A percentile compares a stretch with the other conserved stretches of the same genome.
These are phyloP conservation scores for Ogataea parapolymorpha DNA, from an alignment of 805 yeast species.

Conservation along the genomic window DNA sequence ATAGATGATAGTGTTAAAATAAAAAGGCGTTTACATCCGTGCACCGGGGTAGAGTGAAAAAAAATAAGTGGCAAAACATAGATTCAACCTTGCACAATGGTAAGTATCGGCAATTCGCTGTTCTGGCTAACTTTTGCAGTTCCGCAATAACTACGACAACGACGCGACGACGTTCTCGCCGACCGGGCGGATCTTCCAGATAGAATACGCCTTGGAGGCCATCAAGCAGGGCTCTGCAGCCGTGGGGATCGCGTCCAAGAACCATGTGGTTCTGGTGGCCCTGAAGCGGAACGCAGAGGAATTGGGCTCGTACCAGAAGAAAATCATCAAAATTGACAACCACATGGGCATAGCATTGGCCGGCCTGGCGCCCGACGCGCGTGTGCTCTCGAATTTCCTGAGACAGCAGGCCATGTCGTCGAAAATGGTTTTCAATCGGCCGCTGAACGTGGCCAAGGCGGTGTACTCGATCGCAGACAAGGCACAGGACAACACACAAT, in stretches of 20 bases:
- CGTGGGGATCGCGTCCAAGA: slow-evolving; percentile 84
- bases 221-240: slow-evolving; percentile 98
- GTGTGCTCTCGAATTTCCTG: slow-evolving; percentile 84
- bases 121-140: slow-evolving; percentile 39
- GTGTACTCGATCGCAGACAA: slow-evolving; percentile 88
- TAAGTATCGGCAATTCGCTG: not conserved
- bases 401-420: slow-evolving; percentile 91
- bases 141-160: slow-evolving; percentile 97
- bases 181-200: slow-evolving; percentile 87
- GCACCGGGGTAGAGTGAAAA: slow-evolving; percentile 3
- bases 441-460: slow-evolving; percentile 78
- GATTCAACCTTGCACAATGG: slow-evolving; percentile 5
- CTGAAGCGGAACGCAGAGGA: slow-evolving; percentile 96
- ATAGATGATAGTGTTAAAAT: slow-evolving; percentile 8
- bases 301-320: slow-evolving; percentile 93
- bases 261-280: slow-evolving; percentile 89
- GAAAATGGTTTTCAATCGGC: slow-evolving; percentile 79
- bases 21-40: slow-evolving; percentile 2
- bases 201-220: slow-evolving; percentile 89
- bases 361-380: slow-evolving; percentile 97
- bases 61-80: slow-evolving; percentile 17
- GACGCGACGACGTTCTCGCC: slow-evolving; percentile 98
- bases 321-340: slow-evolving; percentile 84
- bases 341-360: slow-evolving; percentile 95
- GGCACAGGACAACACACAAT: slow-evolving; percentile 95